phyloP scores from a whole-genome alignment of 441 rosid species.

The Jatropha multifida region DNA sequence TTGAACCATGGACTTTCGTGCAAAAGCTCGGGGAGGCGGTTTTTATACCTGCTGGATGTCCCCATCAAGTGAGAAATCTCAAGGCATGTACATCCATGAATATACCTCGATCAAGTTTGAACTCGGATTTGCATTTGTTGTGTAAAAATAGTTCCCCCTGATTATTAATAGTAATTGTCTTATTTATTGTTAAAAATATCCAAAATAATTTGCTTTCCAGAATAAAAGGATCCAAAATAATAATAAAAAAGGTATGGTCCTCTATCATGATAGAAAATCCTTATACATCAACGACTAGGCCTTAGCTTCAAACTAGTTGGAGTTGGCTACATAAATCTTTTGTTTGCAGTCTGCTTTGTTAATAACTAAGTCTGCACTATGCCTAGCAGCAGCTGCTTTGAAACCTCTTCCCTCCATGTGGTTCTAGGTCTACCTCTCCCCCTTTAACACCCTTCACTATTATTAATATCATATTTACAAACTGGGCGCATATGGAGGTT shows the following conservation, averaged over 20 bases:
- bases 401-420: no score
- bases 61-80: slow-evolving; percentile 76
- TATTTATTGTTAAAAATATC: background rate
- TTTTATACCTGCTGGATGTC: no score
- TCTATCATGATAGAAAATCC: background rate
- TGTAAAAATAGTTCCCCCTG: background rate
- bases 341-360: no score
- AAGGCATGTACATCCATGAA: slow-evolving; percentile 47
- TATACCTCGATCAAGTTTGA: background rate
- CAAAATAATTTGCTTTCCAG: background rate
- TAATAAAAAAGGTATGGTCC: background rate
- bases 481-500: no score
- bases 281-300: no score
- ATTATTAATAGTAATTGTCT: background rate
- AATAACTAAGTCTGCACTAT: no score
- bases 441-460: no score
- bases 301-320: no score
- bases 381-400: no score
- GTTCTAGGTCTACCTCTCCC: no score
- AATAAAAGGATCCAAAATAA: background rate
- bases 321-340: no score
- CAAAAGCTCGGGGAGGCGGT: slow-evolving; percentile 84
- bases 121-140: background rate
- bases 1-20: slow-evolving; percentile 77
- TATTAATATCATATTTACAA: no score